phyloP scores from a whole-genome alignment of 106 monocot genomes.

The Dendrobium officinale region DNA sequence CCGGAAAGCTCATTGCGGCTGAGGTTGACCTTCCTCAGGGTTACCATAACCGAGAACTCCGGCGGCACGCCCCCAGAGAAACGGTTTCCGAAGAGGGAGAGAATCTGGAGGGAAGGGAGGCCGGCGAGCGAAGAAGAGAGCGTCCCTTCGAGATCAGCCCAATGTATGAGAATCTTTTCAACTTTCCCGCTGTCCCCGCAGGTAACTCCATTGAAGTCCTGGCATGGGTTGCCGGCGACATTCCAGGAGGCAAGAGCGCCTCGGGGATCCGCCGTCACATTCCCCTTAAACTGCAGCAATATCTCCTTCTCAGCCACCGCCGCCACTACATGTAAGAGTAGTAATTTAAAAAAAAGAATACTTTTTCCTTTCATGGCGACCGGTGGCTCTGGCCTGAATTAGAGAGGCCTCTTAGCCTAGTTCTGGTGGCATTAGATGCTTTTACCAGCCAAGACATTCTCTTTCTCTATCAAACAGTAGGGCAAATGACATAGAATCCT shows the following conservation, averaged over 20 bases:
- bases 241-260: not conserved
- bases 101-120: constrained; percentile 17
- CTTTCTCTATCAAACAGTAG: too few relatives aligned
- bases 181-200: constrained; percentile 25
- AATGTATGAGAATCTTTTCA: constrained; percentile 38
- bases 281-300: not conserved
- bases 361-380: not conserved
- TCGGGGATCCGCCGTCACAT: not conserved
- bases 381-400: not conserved
- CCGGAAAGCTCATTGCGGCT: constrained; percentile 30
- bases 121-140: constrained; percentile 18
- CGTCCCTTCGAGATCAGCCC: constrained; percentile 14
- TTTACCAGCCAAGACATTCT: too few relatives aligned
- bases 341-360: not conserved
- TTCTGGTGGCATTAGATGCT: not conserved
- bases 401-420: not conserved
- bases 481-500: not conserved
- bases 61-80: constrained; percentile 56
- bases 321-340: not conserved
- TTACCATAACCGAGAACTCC: constrained; percentile 9
- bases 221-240: not conserved
- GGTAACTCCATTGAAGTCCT: constrained; percentile 11
- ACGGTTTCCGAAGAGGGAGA: constrained; percentile 38
- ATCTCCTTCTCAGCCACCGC: not conserved
- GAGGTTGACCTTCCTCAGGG: constrained; percentile 32